These are phyloP conservation scores for Cardamine occulta DNA, from an alignment of 345 rosid species.

Conservation along the genomic window DNA sequence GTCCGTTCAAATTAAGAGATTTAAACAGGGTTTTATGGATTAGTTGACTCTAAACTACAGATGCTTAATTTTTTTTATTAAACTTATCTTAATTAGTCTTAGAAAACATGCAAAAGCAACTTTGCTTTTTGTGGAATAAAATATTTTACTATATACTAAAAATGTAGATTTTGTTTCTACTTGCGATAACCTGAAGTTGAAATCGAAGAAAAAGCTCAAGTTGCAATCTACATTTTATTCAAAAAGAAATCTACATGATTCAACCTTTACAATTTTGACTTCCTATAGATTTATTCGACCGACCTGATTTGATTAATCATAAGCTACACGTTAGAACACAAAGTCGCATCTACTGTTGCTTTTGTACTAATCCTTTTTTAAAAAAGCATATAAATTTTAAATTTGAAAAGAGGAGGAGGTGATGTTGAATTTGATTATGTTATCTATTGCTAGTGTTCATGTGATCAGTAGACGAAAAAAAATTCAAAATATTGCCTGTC, in stretches of 20 bases:
- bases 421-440: conserved; percentile 47
- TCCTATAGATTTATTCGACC: conserved; percentile 43
- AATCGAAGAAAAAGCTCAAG: conserved; percentile 10
- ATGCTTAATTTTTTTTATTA: not conserved
- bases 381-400: not conserved
- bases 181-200: conserved; percentile 21
- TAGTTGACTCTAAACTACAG: not conserved
- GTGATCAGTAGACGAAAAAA: conserved; percentile 33
- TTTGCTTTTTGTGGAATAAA: not conserved
- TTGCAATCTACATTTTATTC: conserved; percentile 24
- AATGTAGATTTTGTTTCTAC: conserved; percentile 23
- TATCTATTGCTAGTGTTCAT: conserved; percentile 44
- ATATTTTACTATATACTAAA: conserved; percentile 5
- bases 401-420: conserved; percentile 34
- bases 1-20: conserved; percentile 21
- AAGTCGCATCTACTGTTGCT: conserved; percentile 46
- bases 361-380: conserved; percentile 22
- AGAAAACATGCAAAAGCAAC: conserved; percentile 12
- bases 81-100: not conserved
- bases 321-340: conserved; percentile 41
- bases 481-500: conserved; percentile 34
- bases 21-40: not conserved
- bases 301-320: conserved; percentile 46
- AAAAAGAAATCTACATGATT: conserved; percentile 43
- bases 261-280: conserved; percentile 47